Evolutionary conservation across 495 filamentous ascomycete genomes (phyloP).

Genomic region (Xylaria curta): DNA sequence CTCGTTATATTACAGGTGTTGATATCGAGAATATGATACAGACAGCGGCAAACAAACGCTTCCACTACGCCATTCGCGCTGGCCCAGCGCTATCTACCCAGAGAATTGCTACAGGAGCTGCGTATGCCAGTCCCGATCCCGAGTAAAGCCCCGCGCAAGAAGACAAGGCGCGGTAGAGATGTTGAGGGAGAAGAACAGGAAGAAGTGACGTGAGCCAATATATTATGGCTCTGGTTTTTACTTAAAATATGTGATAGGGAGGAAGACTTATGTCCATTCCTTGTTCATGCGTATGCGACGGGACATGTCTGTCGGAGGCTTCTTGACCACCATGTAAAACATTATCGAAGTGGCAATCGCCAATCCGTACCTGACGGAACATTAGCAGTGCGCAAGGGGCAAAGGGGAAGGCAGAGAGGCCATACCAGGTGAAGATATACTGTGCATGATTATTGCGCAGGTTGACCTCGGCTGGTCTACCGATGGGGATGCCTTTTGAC

Average conservation of each 20-base stretch:
- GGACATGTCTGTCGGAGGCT: conserved; percentile 74
- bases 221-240: background rate
- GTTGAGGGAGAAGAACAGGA: conserved; percentile 49
- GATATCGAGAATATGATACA: conserved; percentile 48
- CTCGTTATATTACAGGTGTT: conserved; percentile 33
- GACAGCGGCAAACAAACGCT: conserved; percentile 77
- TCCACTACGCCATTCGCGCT: conserved; percentile 81
- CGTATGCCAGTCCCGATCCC: conserved; percentile 67
- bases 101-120: conserved; percentile 82
- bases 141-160: conserved; percentile 37
- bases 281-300: conserved; percentile 80
- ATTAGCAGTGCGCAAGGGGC: conserved; percentile 20
- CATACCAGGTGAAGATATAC: conserved; percentile 98
- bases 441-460: conserved; percentile 95
- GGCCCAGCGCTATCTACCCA: conserved; percentile 79
- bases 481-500: conserved; percentile 87
- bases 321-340: conserved; percentile 91
- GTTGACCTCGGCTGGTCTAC: conserved; percentile 88
- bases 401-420: conserved; percentile 26
- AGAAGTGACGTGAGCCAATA: conserved; percentile 38
- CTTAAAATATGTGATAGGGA: background rate
- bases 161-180: conserved; percentile 40
- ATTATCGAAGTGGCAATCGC: conserved; percentile 87
- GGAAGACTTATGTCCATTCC: conserved; percentile 71
- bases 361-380: conserved; percentile 77